Evolutionary conservation across 192 early-diverging fungal genomes (phyloP), one percentile per base, ranked within the genome.

Genomic region (Mortierella alpina): DNA sequence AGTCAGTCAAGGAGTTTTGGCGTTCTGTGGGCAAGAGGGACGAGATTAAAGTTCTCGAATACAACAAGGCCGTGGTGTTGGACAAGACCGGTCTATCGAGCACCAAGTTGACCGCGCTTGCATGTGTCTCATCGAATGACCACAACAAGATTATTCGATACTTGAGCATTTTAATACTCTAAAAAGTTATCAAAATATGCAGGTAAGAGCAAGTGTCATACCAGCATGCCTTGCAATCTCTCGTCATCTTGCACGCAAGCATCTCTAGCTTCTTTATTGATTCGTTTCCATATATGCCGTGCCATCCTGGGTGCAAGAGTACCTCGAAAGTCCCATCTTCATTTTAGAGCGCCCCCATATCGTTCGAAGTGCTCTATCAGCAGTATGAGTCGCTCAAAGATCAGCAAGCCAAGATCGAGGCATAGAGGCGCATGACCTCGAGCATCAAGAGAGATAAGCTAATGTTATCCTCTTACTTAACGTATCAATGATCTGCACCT

Each of bases 111-210:
- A 66, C 53, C 22, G 65, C 63, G 0, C 63, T 64, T 9, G 48
- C 49, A 52, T 64, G 53, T 53, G 53, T 66, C n/a, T 66, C 65
- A 4, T 4, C 7, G 5, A 66, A 66, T 46, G 65, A 66, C 40
- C n/a, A n/a, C n/a, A n/a, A n/a, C n/a, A n/a, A n/a, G n/a, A n/a
- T n/a, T 44, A 55, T 48, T 53, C 51, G 39, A 18, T 52, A 9
- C 7, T 7, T 64, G 49, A 39, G 50, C 7, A 23, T 64, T 64
- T 23, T 17, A 5, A 52, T 39, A 0, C 50, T 52, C 63, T 64
- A 64, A 47, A 64, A 20, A 5, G 41, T 64, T 52, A 53, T 52
- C n/a, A 51, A 52, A 50, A 15, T 31, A 64, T 64, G 49, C 23
- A 51, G 63, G 63, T 53, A 64, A 40, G 63, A 64, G 11, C 48